phyloP scores from a whole-genome alignment of 2,329 filamentous ascomycete genomes.

The Zalaria sp. region DNA sequence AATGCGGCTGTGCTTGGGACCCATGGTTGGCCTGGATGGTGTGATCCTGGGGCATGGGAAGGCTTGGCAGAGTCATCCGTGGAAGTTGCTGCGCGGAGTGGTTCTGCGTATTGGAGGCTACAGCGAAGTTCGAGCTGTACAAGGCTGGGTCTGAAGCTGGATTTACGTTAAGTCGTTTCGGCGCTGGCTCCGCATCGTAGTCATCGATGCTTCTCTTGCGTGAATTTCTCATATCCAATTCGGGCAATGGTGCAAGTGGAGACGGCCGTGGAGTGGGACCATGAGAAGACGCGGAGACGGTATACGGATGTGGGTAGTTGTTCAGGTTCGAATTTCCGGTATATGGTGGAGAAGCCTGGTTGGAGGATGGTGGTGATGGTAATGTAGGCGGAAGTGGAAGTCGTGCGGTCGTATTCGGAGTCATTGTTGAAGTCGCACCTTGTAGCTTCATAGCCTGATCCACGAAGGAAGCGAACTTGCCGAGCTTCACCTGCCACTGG shows the following conservation, averaged over 20 bases:
- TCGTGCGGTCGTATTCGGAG: conserved; percentile 29
- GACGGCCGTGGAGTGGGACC: conserved; percentile 28
- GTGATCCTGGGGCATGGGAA: conserved; percentile 46
- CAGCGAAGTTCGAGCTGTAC: too few species aligned
- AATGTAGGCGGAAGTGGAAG: conserved; percentile 34
- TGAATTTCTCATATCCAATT: conserved; percentile 16
- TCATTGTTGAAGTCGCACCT: conserved; percentile 21
- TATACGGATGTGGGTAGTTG: conserved; percentile 20
- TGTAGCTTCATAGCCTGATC: conserved; percentile 44
- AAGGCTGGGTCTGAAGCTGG: too few species aligned
- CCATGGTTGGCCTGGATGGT: conserved; percentile 12
- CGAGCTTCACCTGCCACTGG: conserved; percentile 70
- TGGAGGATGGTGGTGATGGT: conserved; percentile 37
- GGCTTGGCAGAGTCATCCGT: conserved; percentile 50
- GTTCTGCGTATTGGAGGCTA: background rate
- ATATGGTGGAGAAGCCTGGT: conserved; percentile 37
- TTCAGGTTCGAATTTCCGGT: conserved; percentile 11
- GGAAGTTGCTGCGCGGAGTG: background rate
- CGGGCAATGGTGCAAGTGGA: conserved; percentile 27
- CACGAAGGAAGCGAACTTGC: conserved; percentile 73
- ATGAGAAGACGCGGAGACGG: conserved; percentile 24
- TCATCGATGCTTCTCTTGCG: conserved; percentile 48
- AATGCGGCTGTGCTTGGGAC: conserved; percentile 24
- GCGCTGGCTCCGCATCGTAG: conserved; percentile 37
- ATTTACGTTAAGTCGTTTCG: conserved; percentile 31